phyloP scores from a whole-genome alignment of 495 filamentous ascomycete species.

The Pyronema omphalodes region DNA sequence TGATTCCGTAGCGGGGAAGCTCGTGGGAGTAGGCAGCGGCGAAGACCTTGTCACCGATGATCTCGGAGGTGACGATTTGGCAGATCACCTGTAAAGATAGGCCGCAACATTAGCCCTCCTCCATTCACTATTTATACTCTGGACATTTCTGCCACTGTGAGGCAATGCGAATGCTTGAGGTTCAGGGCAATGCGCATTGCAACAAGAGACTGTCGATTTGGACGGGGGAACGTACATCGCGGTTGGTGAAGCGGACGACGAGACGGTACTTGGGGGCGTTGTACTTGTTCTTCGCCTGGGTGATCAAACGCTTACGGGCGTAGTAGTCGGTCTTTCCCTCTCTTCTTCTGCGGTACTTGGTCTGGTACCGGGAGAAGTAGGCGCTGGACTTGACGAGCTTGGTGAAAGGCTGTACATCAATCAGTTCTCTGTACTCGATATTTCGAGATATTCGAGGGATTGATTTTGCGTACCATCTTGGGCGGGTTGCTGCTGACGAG shows the following conservation, averaged over 20 bases:
- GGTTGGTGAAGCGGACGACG: slow-evolving; percentile 99
- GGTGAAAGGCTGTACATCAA: slow-evolving; percentile 60
- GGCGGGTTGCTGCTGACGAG: slow-evolving; percentile 1
- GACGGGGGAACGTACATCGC: slow-evolving; percentile 35
- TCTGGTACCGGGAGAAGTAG: slow-evolving; percentile 96
- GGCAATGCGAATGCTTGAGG: slow-evolving; percentile 8
- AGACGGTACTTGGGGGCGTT: slow-evolving; percentile 98
- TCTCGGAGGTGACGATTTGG: slow-evolving; percentile 93
- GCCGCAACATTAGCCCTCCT: slow-evolving; percentile 8
- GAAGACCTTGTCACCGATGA: slow-evolving; percentile 95
- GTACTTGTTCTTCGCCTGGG: slow-evolving; percentile 99
- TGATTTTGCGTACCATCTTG: slow-evolving; percentile 2
- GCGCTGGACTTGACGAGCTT: slow-evolving; percentile 91
- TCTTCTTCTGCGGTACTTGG: slow-evolving; percentile 97
- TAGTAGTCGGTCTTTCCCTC: slow-evolving; percentile 99
- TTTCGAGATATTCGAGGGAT: background rate
- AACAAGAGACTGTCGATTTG: background rate
- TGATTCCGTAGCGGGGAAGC: slow-evolving; percentile 89
- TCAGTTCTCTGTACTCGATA: slow-evolving; percentile 4
- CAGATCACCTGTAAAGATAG: slow-evolving; percentile 46
- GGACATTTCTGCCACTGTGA: slow-evolving; percentile 5
- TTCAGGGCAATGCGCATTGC: slow-evolving; percentile 7
- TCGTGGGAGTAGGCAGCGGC: slow-evolving; percentile 88
- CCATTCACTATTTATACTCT: slow-evolving; percentile 6
- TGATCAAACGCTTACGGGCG: slow-evolving; percentile 96